Percentiles rank a stretch among this genome's conserved stretches.
Conservation (phyloP, 495 filamentous ascomycete genomes). For the Aspergillus taichungensis region DNA sequence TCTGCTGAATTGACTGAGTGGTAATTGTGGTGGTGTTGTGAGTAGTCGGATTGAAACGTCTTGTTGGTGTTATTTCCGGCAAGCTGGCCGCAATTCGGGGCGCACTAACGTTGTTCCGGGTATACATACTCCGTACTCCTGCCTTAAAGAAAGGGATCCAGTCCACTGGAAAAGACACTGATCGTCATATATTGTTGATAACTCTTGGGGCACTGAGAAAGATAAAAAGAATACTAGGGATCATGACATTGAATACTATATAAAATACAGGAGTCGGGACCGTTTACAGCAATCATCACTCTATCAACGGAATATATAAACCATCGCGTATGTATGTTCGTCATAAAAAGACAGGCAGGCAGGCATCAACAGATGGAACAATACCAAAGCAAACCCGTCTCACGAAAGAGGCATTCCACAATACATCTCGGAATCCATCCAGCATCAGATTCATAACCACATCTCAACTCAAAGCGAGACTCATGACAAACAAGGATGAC, state of each 20-base stretch:
- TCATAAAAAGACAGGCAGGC: conserved; percentile 9
- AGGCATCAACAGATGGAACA: conserved; percentile 4
- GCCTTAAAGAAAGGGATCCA: too few species aligned
- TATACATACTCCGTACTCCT: conserved; percentile 6
- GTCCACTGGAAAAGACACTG: too few species aligned
- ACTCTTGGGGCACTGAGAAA: neutral
- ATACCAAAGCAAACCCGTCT: neutral
- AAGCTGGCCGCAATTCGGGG: conserved; percentile 31
- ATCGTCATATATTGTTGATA: neutral
- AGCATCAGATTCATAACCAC: too few species aligned
- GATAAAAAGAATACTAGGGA: conserved; percentile 4
- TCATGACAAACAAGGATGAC: neutral
- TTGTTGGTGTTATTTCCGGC: conserved; percentile 23
- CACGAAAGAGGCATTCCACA: too few species aligned
- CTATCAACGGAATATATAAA: conserved; percentile 8
- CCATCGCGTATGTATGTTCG: conserved; percentile 12
- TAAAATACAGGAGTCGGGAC: conserved; percentile 3
- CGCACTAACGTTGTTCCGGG: conserved; percentile 34
- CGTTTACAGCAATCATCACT: conserved; percentile 9
- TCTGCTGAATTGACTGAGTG: neutral
- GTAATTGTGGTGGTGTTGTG: too few species aligned
- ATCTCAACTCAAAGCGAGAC: too few species aligned
- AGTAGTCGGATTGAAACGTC: conserved; percentile 1
- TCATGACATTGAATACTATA: neutral
- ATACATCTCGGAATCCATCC: too few species aligned